Evolutionary conservation across 2,329 filamentous ascomycete species (phyloP), one percentile per base, ranked within the genome.

Genomic region (Aureobasidium sp.): DNA sequence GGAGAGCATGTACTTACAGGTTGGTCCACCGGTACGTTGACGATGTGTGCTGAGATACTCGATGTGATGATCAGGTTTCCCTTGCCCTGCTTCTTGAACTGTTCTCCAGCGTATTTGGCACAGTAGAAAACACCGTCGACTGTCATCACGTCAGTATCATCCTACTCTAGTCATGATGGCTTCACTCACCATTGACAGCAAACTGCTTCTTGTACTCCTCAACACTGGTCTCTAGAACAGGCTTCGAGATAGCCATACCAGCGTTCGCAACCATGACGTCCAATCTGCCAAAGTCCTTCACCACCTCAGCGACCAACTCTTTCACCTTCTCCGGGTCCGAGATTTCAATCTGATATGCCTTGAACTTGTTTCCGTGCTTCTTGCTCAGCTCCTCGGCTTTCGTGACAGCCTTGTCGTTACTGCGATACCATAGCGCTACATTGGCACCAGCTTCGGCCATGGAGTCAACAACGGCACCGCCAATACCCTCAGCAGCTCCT

Each of bases 21-120:
- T 66, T 84, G 82, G 50, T 83, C 79, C 90, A 77, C 71, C 9
- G 92, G 92, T 5, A 96, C 87, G 69, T 96, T 97, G 73, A 96
- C 91, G 69, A 96, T 90, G 58, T 86, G 77, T 32, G 91, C 91
- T 44, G 88, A 92, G 89, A 96, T 96, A 80, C 87, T 91, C 21
- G 91, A 91, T 66, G 96, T 90, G 74, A 96, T 92, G 77, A 96
- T 90, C 74, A 96, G 91, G 76, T 87, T 92, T 39, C 91, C 91
- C 0, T 83, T 79, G 70, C 91, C 86, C 70, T 89, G 84, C 70
- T 85, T 85, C 84, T 96, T 92, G 65, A 96, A 79, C 69, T 96
- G 91, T 70, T 89, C 89, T 34, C 91, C 91, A 7, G 95, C 87
- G 5, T 83, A 85, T 27, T 87, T 87, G 4, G 91, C 90, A 68